Conservation (phyloP, 2,329 filamentous ascomycete genomes). For the Fusarium sp. region DNA sequence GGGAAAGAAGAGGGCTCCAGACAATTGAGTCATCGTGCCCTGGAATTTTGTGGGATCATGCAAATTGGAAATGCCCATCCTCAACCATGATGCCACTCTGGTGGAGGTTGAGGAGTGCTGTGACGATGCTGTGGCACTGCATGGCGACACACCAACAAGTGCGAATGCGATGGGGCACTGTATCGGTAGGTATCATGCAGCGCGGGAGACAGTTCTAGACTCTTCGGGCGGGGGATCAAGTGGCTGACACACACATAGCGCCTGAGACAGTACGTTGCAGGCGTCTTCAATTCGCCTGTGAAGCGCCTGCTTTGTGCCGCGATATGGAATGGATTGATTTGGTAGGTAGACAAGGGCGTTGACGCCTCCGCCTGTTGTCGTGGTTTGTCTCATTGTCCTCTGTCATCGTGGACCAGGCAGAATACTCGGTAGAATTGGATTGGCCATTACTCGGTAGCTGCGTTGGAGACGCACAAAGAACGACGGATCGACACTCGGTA, state of each 20-base stretch:
- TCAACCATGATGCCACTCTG: slow-evolving; percentile 13
- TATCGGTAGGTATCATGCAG: slow-evolving; percentile 8
- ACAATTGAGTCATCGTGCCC: neutral
- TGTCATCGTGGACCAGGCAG: neutral
- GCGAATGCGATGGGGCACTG: neutral
- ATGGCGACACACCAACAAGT: slow-evolving; percentile 16
- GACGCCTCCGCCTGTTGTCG: too few relatives aligned
- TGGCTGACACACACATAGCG: slow-evolving; percentile 19
- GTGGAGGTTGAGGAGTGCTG: slow-evolving; percentile 15
- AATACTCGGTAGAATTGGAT: slow-evolving; percentile 1
- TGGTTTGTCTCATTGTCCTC: too few relatives aligned
- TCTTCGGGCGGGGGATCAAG: slow-evolving; percentile 10
- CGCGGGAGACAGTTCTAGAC: slow-evolving; percentile 35
- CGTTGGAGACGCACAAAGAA: slow-evolving; percentile 3
- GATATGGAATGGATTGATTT: too few relatives aligned
- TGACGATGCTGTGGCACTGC: slow-evolving; percentile 27
- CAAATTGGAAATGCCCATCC: slow-evolving; percentile 16
- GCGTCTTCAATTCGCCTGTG: neutral
- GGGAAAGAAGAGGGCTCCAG: neutral
- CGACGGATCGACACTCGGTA: slow-evolving; percentile 28
- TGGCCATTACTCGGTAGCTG: neutral
- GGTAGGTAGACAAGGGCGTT: too few relatives aligned
- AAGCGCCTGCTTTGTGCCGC: too few relatives aligned
- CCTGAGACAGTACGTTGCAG: neutral
- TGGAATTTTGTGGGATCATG: slow-evolving; percentile 8